Conservation (phyloP, 1,139 yeast genomes). For the Zhuliangozyma parablackwelliae region DNA sequence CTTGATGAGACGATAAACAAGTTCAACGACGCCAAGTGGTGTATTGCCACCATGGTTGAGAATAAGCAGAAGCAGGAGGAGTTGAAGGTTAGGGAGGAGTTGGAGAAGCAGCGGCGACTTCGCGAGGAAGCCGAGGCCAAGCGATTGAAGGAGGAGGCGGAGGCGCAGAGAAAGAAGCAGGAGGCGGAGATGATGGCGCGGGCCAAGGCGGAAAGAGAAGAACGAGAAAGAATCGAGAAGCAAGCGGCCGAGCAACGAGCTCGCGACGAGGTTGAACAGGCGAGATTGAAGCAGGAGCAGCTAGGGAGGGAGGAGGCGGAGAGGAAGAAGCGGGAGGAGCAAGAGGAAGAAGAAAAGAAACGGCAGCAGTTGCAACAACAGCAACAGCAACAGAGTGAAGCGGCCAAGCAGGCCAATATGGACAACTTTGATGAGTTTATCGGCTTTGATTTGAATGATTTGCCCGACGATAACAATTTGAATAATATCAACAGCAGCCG, state of each 20-base stretch:
- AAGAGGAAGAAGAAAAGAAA: slow-evolving; percentile 5
- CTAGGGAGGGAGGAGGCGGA: slow-evolving; percentile 15
- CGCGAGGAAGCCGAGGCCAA: slow-evolving; percentile 18
- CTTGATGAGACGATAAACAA: slow-evolving; percentile 42
- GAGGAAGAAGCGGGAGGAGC: slow-evolving; percentile 9
- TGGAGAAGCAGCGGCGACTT: slow-evolving; percentile 29
- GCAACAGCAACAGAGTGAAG: slow-evolving; percentile 6
- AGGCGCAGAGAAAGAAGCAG: slow-evolving; percentile 16
- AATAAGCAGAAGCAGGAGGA: slow-evolving; percentile 42
- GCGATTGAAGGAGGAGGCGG: slow-evolving; percentile 17
- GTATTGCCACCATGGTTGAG: slow-evolving; percentile 42
- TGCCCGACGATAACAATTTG: slow-evolving; percentile 14
- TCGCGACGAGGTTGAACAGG: slow-evolving; percentile 12
- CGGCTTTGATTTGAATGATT: slow-evolving; percentile 9
- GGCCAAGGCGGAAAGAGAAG: slow-evolving; percentile 12
- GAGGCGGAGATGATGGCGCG: slow-evolving; percentile 15
- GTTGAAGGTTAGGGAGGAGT: slow-evolving; percentile 36
- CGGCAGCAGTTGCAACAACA: slow-evolving; percentile 5
- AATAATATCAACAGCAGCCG: slow-evolving; percentile 1
- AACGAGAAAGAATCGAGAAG: slow-evolving; percentile 7
- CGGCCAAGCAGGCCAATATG: slow-evolving; percentile 7
- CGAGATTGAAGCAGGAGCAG: slow-evolving; percentile 16
- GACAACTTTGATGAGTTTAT: slow-evolving; percentile 12
- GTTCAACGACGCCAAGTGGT: slow-evolving; percentile 45
- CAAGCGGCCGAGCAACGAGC: too few species aligned